phyloP scores from a whole-genome alignment of 768 basidiomycete species.

The Boletus insuetus region DNA sequence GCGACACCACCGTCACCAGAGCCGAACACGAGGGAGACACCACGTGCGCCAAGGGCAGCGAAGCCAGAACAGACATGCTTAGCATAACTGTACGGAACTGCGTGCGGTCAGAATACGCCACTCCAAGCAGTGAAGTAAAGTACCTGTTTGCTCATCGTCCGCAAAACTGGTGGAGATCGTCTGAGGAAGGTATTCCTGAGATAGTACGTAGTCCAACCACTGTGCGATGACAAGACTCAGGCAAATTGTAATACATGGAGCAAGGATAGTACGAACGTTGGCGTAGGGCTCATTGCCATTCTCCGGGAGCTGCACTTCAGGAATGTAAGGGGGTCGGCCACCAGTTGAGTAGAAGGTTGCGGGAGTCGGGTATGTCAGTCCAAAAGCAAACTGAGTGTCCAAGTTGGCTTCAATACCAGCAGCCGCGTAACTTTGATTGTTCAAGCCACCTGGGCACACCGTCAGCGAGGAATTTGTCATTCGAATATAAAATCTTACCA shows the following conservation, averaged over 20 bases:
- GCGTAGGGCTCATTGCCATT: slow-evolving; percentile 51
- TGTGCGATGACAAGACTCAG: slow-evolving; percentile 20
- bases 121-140: background rate
- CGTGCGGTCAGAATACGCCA: background rate
- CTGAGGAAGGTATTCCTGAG: slow-evolving; percentile 46
- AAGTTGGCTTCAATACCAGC: slow-evolving; percentile 67
- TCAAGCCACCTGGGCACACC: slow-evolving; percentile 48
- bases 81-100: slow-evolving; percentile 58
- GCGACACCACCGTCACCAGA: slow-evolving; percentile 73
- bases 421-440: slow-evolving; percentile 49
- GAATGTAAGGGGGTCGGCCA: slow-evolving; percentile 57
- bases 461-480: slow-evolving; percentile 3
- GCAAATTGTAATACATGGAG: background rate
- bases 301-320: slow-evolving; percentile 39
- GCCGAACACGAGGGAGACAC: slow-evolving; percentile 62
- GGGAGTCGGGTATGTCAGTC: slow-evolving; percentile 59
- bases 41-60: slow-evolving; percentile 65
- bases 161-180: slow-evolving; percentile 72
- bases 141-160: slow-evolving; percentile 70
- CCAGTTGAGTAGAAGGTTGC: slow-evolving; percentile 60
- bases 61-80: slow-evolving; percentile 55
- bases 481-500: slow-evolving; percentile 34
- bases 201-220: slow-evolving; percentile 63
- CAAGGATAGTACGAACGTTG: slow-evolving; percentile 30
- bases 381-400: slow-evolving; percentile 66